Evolutionary conservation across 352 stramenopile species (phyloP), one percentile per base, ranked within the genome.

Genomic region (Elongisporangium senticosum): DNA sequence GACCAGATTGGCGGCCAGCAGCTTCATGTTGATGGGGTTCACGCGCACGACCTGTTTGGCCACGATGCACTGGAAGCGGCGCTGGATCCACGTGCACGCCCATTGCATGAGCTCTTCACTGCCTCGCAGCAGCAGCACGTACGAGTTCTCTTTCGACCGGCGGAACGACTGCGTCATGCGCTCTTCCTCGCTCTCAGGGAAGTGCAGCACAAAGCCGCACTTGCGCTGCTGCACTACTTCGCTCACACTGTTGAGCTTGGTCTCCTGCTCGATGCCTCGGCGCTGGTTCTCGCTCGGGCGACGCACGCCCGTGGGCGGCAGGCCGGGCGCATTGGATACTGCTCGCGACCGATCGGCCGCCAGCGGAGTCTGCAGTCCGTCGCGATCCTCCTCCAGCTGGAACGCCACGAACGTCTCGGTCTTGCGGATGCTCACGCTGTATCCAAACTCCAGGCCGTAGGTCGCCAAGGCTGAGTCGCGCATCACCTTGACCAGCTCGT

Each of bases 61-160:
- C 33, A 91, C 77, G 7, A 91, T 64, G 53, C 81, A 89, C 61
- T 91, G 81, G 61, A 88, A 91, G 63, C 74, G 76, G 21, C 69
- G 79, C 63, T 91, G 81, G 51, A 91, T 51, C 81, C 81, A 91
- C 15, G 66, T 72, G 51, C 81, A 86, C 13, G 73, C 61, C 67
- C 72, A 80, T 10, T 59, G 56, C 19, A 91, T 53, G 20, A 91
- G 68, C 49, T 79, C 64, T 56, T 83, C 74, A 24, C 83, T 62
- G 59, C 81, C 81, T 47, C 75, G 70, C 33, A 89, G 53, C 53
- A 91, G 65, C 49, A 91, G 50, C 24, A 89, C 71, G 37, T 87
- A 69, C 54, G 87, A 65, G 50, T 43, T 62, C 54, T 89, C 77
- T 15, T 71, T 67, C 40, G 62, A 63, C 63, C 68, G 71, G 58